A percentile compares a stretch with the other conserved stretches of the same genome.
phyloP scores from a whole-genome alignment of 75 land plant species.

The Larix kaempferi region DNA sequence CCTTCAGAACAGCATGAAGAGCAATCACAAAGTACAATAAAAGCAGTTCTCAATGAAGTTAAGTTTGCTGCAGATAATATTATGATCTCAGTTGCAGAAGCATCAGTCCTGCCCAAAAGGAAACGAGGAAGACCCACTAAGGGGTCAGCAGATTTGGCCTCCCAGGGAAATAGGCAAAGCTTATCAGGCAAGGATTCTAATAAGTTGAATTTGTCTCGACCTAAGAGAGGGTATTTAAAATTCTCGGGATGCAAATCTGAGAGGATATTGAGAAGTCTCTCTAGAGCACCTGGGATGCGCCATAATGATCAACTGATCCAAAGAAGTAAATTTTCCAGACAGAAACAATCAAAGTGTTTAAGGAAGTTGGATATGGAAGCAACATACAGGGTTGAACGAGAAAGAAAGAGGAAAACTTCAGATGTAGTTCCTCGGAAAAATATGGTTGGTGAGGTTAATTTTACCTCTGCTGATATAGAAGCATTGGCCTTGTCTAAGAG shows the following conservation, averaged over 20 bases:
- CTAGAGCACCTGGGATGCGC: too few relatives aligned
- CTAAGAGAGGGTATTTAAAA: too few relatives aligned
- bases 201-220: not conserved
- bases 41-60: not conserved
- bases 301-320: too few relatives aligned
- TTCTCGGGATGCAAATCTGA: too few relatives aligned
- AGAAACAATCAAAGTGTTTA: too few relatives aligned
- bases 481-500: not conserved
- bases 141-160: not conserved
- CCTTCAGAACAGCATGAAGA: not conserved
- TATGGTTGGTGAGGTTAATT: not conserved
- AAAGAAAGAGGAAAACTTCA: not conserved
- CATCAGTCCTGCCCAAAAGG: not conserved
- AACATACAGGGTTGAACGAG: too few relatives aligned
- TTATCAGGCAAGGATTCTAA: not conserved
- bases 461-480: too few relatives aligned
- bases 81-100: not conserved
- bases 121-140: not conserved
- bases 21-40: not conserved
- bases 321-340: too few relatives aligned
- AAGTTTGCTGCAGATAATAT: not conserved
- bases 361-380: too few relatives aligned
- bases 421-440: not conserved
- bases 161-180: not conserved
- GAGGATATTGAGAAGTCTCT: too few relatives aligned